Conservation (phyloP, 1,284 basidiomycete species). For the Ustilago loliicola region DNA sequence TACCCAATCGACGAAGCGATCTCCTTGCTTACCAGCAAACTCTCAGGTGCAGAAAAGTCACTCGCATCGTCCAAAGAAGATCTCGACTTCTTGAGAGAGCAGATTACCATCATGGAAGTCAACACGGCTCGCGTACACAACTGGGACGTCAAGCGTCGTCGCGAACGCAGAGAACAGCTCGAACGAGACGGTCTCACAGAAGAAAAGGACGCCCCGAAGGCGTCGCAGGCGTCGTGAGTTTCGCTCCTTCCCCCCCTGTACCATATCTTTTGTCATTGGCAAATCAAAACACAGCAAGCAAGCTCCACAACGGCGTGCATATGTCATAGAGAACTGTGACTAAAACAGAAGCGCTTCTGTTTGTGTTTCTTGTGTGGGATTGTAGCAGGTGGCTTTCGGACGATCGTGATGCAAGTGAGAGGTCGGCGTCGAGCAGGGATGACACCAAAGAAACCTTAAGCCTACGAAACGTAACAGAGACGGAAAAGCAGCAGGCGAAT, state of each 20-base stretch:
- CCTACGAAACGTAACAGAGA: not conserved
- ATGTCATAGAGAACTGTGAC: conserved; percentile 13
- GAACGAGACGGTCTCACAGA: conserved; percentile 34
- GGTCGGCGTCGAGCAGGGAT: not conserved
- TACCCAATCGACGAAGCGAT: conserved; percentile 89
- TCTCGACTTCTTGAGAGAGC: conserved; percentile 92
- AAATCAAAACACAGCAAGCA: conserved; percentile 1
- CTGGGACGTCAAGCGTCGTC: conserved; percentile 88
- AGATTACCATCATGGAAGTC: conserved; percentile 97
- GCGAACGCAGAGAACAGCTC: conserved; percentile 73
- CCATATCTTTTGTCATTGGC: not conserved
- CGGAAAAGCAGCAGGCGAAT: not conserved
- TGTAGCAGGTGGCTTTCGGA: conserved; percentile 37
- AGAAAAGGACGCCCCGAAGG: conserved; percentile 12
- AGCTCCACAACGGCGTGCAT: not conserved
- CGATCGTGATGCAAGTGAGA: conserved; percentile 25
- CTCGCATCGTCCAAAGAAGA: conserved; percentile 84
- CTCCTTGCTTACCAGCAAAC: conserved; percentile 81
- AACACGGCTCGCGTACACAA: conserved; percentile 97
- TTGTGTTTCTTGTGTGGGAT: conserved; percentile 8
- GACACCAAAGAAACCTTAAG: not conserved
- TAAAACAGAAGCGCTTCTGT: conserved; percentile 13
- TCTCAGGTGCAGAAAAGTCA: conserved; percentile 80
- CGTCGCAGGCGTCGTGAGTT: conserved; percentile 51
- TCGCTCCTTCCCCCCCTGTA: conserved; percentile 5